Conservation (phyloP, 805 yeast species). For the Wickerhamomyces mucosus region DNA sequence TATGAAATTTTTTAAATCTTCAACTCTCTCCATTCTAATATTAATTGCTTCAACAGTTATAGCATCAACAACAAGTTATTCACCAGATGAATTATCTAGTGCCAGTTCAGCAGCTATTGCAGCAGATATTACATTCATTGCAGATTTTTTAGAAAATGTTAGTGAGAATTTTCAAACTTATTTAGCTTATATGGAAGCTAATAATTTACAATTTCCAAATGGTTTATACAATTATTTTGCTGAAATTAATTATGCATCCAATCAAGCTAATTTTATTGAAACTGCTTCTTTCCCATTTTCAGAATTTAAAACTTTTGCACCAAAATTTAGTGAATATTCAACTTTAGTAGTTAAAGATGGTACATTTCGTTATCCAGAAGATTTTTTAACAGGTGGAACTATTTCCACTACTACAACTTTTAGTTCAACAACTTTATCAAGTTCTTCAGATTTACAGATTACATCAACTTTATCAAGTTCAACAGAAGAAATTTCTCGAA, state of each 20-base stretch:
- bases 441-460: too few species aligned
- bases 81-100: constrained; percentile 5
- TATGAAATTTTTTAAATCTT: too few species aligned
- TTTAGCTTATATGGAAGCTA: constrained; percentile 14
- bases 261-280: constrained; percentile 20
- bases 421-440: background rate
- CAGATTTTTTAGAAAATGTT: constrained; percentile 15
- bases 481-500: background rate
- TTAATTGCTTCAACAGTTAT: constrained; percentile 1
- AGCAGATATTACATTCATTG: constrained; percentile 13
- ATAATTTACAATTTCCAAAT: constrained; percentile 25
- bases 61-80: constrained; percentile 8
- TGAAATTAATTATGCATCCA: constrained; percentile 16
- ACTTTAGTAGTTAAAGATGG: constrained; percentile 10
- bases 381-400: constrained; percentile 11
- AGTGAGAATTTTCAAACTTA: constrained; percentile 9
- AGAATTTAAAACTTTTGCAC: constrained; percentile 26
- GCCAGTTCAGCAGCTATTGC: constrained; percentile 16
- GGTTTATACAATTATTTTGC: constrained; percentile 24
- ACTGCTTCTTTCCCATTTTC: constrained; percentile 24
- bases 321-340: constrained; percentile 18
- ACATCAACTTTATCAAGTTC: too few species aligned
- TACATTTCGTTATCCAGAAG: constrained; percentile 14
- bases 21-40: too few species aligned
- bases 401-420: constrained; percentile 2